Evolutionary conservation across 768 basidiomycete genomes (phyloP).

Genomic region (Xerocomellus dryophilus): DNA sequence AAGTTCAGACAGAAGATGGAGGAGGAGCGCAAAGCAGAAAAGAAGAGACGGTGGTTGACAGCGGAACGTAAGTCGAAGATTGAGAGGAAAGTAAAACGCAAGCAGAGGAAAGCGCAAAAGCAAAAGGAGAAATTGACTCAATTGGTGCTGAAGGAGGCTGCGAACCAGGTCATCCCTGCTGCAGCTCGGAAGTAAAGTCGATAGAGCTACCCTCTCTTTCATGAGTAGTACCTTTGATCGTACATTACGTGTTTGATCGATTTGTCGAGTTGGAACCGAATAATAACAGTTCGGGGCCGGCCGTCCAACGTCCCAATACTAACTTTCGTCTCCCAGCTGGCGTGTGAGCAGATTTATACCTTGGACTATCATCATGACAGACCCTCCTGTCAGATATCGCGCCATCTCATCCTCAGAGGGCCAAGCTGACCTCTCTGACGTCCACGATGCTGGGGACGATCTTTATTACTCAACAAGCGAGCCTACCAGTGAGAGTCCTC

Average conservation of each 20-base stretch:
- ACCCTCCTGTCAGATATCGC: conserved; percentile 14
- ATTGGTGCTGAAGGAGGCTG: conserved; percentile 49
- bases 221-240: neutral
- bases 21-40: conserved; percentile 55
- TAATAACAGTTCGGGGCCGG: no score
- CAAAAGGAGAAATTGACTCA: conserved; percentile 55
- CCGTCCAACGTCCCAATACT: no score
- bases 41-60: conserved; percentile 53
- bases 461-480: conserved; percentile 22
- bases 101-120: conserved; percentile 42
- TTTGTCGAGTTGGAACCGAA: no score
- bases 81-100: conserved; percentile 35
- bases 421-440: neutral
- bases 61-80: conserved; percentile 37
- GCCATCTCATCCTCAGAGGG: conserved; percentile 22
- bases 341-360: no score
- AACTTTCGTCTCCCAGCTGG: no score
- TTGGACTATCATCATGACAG: conserved; percentile 7
- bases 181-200: conserved; percentile 9
- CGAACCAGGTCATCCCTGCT: conserved; percentile 59
- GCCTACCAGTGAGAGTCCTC: no score
- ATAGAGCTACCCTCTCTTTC: neutral
- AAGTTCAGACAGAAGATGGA: conserved; percentile 64
- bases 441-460: conserved; percentile 3
- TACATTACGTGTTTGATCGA: neutral